Evolutionary conservation across 768 basidiomycete species (phyloP).

Genomic region (Psilocybe cyanescens): DNA sequence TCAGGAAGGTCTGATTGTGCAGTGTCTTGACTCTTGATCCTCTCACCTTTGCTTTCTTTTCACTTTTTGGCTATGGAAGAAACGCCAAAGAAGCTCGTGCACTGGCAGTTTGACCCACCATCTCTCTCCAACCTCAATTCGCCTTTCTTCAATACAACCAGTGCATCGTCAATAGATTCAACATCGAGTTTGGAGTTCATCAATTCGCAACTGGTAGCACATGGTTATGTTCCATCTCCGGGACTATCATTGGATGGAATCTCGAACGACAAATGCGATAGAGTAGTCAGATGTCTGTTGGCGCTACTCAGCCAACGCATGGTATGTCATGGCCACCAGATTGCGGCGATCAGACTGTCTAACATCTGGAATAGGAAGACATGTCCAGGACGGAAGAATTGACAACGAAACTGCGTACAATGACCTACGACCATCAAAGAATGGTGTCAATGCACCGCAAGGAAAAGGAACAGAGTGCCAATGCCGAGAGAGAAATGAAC

Average conservation of each 20-base stretch:
- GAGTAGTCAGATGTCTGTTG: constrained; percentile 74
- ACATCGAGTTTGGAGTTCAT: constrained; percentile 76
- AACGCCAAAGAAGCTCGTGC: constrained; percentile 52
- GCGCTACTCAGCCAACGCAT: constrained; percentile 76
- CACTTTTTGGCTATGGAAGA: constrained; percentile 29
- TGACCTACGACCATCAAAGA: constrained; percentile 83
- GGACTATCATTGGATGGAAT: constrained; percentile 74
- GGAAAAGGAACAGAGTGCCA: constrained; percentile 63
- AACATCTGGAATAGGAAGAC: constrained; percentile 50
- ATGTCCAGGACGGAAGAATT: constrained; percentile 81
- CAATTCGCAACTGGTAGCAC: constrained; percentile 81
- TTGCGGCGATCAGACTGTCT: not conserved
- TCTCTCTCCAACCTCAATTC: constrained; percentile 48
- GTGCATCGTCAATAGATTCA: constrained; percentile 51
- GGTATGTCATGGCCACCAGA: constrained; percentile 46
- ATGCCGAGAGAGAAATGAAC: constrained; percentile 80
- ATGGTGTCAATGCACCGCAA: constrained; percentile 65
- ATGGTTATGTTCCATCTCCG: constrained; percentile 69
- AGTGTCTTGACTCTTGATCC: not conserved
- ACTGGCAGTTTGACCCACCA: constrained; percentile 53
- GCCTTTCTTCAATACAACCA: constrained; percentile 46
- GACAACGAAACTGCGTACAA: constrained; percentile 72
- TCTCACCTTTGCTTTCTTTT: not conserved
- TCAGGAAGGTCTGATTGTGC: not conserved
- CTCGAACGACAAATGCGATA: constrained; percentile 55